phyloP scores from a whole-genome alignment of 352 stramenopile species.

The Phytophthora syringae region DNA sequence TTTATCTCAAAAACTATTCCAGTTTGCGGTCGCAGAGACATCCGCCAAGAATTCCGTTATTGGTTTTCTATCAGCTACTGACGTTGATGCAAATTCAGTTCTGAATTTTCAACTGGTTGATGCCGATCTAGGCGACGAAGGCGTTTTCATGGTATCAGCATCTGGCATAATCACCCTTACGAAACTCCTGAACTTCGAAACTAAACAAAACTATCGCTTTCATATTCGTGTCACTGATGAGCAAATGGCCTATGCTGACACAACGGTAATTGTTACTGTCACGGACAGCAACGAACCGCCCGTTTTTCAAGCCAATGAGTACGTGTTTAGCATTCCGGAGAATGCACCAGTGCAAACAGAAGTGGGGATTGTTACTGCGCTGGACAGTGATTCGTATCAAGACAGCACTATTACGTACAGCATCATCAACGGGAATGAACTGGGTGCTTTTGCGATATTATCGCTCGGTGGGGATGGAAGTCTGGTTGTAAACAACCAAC shows the following conservation, averaged over 20 bases:
- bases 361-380: constrained; percentile 40
- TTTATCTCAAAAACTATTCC: constrained; percentile 19
- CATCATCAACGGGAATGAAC: constrained; percentile 47
- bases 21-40: constrained; percentile 25
- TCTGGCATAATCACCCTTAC: constrained; percentile 17
- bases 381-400: constrained; percentile 53
- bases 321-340: constrained; percentile 45
- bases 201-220: constrained; percentile 24
- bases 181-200: constrained; percentile 23
- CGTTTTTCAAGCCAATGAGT: constrained; percentile 37
- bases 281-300: constrained; percentile 58
- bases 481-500: constrained; percentile 38
- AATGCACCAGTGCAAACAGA: constrained; percentile 41
- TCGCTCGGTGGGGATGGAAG: constrained; percentile 45
- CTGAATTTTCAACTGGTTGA: constrained; percentile 16
- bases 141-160: constrained; percentile 21
- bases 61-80: constrained; percentile 18
- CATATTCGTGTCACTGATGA: constrained; percentile 21
- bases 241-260: constrained; percentile 17
- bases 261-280: constrained; percentile 40
- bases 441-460: constrained; percentile 46
- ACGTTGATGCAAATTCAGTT: constrained; percentile 14
- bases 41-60: constrained; percentile 6
- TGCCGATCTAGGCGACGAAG: constrained; percentile 5
- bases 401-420: constrained; percentile 60